These are phyloP conservation scores for Phialemonium atrogriseum DNA, from an alignment of 2,329 filamentous ascomycete species.

Conservation along the genomic window DNA sequence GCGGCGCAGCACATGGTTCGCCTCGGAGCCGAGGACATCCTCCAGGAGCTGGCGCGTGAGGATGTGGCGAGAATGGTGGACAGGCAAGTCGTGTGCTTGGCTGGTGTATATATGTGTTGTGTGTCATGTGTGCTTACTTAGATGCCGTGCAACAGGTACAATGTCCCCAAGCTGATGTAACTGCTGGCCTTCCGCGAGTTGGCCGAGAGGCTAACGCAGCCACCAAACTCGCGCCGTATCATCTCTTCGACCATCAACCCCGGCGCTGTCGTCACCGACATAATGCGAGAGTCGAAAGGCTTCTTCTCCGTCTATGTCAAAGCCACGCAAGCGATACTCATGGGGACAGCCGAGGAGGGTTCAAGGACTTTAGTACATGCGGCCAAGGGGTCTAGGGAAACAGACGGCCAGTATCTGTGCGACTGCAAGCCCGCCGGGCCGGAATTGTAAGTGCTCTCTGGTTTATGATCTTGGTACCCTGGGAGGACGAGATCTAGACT, in stretches of 20 bases:
- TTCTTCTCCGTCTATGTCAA: slow-evolving; percentile 4
- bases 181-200: slow-evolving; percentile 7
- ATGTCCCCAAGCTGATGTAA: slow-evolving; percentile 10
- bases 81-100: slow-evolving; percentile 2
- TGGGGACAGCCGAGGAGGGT: slow-evolving; percentile 7
- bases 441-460: slow-evolving; percentile 1
- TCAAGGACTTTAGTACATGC: slow-evolving; percentile 6
- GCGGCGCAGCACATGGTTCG: slow-evolving; percentile 8
- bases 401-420: slow-evolving; percentile 8
- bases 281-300: slow-evolving; percentile 5
- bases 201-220: slow-evolving; percentile 5
- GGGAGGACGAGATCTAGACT: too few species aligned
- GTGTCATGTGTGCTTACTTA: too few species aligned
- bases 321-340: neutral
- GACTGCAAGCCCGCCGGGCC: slow-evolving; percentile 6
- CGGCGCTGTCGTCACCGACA: slow-evolving; percentile 6
- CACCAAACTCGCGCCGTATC: slow-evolving; percentile 6
- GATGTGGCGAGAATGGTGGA: slow-evolving; percentile 5
- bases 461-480: neutral
- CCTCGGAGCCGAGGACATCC: slow-evolving; percentile 5
- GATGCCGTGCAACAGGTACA: too few species aligned
- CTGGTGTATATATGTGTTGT: too few species aligned
- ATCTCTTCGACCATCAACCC: slow-evolving; percentile 8
- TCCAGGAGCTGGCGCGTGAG: slow-evolving; percentile 5
- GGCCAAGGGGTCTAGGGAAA: slow-evolving; percentile 4